phyloP scores from a whole-genome alignment of 2,329 filamentous ascomycete genomes.

The Thielaviopsis punctulata region DNA sequence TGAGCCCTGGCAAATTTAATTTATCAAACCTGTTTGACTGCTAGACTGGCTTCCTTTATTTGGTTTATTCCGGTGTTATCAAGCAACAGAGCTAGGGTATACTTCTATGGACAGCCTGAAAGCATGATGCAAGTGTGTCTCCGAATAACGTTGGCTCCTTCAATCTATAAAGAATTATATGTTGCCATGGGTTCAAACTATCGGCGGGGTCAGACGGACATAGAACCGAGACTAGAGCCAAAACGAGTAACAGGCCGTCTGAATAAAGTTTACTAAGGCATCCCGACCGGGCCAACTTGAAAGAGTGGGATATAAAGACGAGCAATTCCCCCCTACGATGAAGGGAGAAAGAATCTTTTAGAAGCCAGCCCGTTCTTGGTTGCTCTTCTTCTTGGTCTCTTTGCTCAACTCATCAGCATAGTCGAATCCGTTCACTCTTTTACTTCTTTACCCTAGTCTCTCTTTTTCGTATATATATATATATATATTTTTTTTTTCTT shows the following conservation, averaged over 20 bases:
- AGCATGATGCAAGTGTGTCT: too few relatives aligned
- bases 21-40: not conserved
- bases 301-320: constrained; percentile 1
- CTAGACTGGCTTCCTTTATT: not conserved
- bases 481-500: not conserved
- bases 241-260: not conserved
- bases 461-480: not conserved
- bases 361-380: constrained; percentile 1
- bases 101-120: not conserved
- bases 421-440: constrained; percentile 3
- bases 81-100: not conserved
- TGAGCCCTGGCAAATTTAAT: not conserved
- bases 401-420: not conserved
- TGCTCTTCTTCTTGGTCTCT: not conserved
- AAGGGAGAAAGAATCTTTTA: not conserved
- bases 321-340: not conserved
- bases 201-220: not conserved
- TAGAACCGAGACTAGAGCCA: not conserved
- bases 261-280: not conserved
- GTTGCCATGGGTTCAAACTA: not conserved
- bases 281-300: not conserved
- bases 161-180: too few relatives aligned
- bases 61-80: not conserved
- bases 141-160: too few relatives aligned
- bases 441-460: not conserved